phyloP scores from a whole-genome alignment of 345 rosid genomes.

The Psidium friedrichsthalianum region DNA sequence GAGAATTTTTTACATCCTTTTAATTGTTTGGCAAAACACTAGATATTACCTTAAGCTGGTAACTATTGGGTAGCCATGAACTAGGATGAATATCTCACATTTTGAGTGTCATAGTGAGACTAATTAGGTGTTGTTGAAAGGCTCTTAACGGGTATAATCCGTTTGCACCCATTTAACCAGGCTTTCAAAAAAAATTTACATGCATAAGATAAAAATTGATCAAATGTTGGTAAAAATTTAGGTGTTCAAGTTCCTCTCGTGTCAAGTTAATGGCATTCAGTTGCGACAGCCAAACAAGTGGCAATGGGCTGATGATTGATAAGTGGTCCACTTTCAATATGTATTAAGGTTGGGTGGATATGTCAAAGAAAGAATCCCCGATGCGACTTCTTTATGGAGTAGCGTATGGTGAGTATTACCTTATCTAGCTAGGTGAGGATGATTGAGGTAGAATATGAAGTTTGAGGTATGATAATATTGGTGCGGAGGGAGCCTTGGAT shows the following conservation, averaged over 20 bases:
- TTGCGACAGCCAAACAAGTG: not conserved
- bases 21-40: no score
- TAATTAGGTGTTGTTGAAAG: not conserved
- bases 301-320: fast-evolving
- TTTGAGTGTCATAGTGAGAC: not conserved
- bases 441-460: not conserved
- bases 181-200: not conserved
- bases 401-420: not conserved
- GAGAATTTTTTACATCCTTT: no score
- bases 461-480: not conserved
- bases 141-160: not conserved
- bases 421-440: not conserved
- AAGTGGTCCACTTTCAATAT: not conserved
- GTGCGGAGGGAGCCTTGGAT: not conserved
- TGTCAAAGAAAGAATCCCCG: no score
- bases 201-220: not conserved
- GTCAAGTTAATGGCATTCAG: not conserved
- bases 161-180: not conserved
- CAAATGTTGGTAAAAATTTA: not conserved
- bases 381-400: not conserved
- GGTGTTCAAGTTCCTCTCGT: not conserved
- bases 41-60: no score
- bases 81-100: not conserved
- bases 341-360: no score
- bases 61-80: no score